Evolutionary conservation across 176 grass and related monocot genomes (phyloP).

Genomic region (Aegilops sharonensis): DNA sequence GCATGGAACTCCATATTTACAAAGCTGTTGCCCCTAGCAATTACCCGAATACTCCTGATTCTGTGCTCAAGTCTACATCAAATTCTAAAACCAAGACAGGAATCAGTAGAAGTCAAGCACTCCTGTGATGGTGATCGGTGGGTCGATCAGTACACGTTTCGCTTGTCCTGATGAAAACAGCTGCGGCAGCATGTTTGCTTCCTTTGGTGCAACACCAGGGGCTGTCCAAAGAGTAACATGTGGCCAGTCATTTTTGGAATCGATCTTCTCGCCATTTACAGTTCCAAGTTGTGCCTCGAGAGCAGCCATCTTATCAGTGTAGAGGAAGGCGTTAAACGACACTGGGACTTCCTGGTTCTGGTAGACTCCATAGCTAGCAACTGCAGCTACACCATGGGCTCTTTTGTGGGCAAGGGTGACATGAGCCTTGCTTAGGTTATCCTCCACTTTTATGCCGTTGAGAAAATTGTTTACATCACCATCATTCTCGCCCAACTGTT

Average conservation of each 20-base stretch:
- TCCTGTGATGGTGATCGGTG: conserved; percentile 48
- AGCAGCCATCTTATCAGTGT: conserved; percentile 68
- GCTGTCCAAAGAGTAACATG: conserved; percentile 86
- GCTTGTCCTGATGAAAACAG: conserved; percentile 63
- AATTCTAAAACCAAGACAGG: neutral
- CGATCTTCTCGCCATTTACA: conserved; percentile 64
- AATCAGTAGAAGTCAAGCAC: conserved; percentile 77
- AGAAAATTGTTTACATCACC: conserved; percentile 45
- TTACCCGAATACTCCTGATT: neutral
- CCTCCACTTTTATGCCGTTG: conserved; percentile 43
- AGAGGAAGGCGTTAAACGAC: conserved; percentile 54
- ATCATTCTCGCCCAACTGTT: conserved; percentile 61
- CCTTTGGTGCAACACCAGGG: conserved; percentile 57
- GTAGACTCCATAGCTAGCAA: conserved; percentile 73
- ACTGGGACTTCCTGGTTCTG: conserved; percentile 71
- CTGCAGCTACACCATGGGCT: conserved; percentile 73
- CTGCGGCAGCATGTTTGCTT: conserved; percentile 65
- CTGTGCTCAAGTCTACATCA: neutral
- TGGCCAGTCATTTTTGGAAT: conserved; percentile 80
- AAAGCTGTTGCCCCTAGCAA: neutral
- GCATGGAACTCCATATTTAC: neutral
- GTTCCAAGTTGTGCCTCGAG: conserved; percentile 58
- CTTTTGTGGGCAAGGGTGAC: conserved; percentile 94
- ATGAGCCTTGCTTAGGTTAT: conserved; percentile 70
- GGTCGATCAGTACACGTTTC: conserved; percentile 53